Evolutionary conservation across 192 early-diverging fungal genomes (phyloP).

Genomic region (Umbelopsis ramanniana): DNA sequence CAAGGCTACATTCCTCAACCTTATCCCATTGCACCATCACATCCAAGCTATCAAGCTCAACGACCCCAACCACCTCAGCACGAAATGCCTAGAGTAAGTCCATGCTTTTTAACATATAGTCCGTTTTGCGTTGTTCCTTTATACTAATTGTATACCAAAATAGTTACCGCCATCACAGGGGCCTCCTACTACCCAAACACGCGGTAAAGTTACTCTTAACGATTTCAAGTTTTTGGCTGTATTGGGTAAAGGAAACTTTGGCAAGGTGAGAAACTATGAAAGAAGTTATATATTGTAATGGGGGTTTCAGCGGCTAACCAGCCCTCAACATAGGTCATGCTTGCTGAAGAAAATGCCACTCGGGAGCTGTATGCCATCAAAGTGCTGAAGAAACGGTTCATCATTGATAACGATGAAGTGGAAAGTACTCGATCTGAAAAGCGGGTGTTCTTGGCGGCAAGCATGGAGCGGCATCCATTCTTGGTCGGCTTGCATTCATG

Average conservation of each 20-base stretch:
- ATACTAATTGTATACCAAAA: background rate
- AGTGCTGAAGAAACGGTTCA: slow-evolving; percentile 97
- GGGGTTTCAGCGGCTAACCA: background rate
- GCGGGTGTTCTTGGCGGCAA: slow-evolving; percentile 91
- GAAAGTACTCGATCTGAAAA: slow-evolving; percentile 94
- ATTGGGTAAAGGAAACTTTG: slow-evolving; percentile 98
- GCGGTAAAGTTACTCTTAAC: slow-evolving; percentile 77
- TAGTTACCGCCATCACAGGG: background rate
- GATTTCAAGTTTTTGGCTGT: slow-evolving; percentile 96
- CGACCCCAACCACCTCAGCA: background rate
- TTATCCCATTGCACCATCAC: background rate
- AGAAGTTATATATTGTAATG: background rate
- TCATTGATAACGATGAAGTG: slow-evolving; percentile 97
- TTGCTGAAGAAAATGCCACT: slow-evolving; percentile 89
- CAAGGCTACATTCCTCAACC: slow-evolving; percentile 10
- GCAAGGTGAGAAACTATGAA: slow-evolving; percentile 66
- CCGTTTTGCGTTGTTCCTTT: background rate
- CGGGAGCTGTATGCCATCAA: slow-evolving; percentile 95
- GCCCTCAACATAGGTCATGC: slow-evolving; percentile 70
- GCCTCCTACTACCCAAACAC: slow-evolving; percentile 23
- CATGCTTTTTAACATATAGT: background rate
- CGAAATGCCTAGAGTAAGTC: background rate
- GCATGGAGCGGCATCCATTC: slow-evolving; percentile 91
- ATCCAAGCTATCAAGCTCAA: background rate
- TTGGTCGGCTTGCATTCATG: slow-evolving; percentile 94